phyloP scores from a whole-genome alignment of 345 rosid species.

The Raphanus raphanistrum region DNA sequence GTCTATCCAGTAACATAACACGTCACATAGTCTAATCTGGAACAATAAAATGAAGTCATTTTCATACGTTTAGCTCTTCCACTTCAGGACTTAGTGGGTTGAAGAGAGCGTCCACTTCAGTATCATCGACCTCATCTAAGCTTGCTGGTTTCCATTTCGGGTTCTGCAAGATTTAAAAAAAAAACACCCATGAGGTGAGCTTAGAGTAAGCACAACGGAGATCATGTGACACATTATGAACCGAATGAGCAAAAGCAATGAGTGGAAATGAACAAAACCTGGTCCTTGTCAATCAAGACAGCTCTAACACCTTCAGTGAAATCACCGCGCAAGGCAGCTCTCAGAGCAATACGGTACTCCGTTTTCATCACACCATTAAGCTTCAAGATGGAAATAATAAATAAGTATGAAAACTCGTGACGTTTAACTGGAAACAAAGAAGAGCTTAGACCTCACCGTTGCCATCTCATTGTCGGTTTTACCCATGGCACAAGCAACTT shows the following conservation, averaged over 20 bases:
- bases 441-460: slow-evolving; percentile 47
- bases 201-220: slow-evolving; percentile 4
- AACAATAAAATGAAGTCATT: neutral
- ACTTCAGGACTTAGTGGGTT: slow-evolving; percentile 52
- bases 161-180: slow-evolving; percentile 51
- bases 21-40: neutral
- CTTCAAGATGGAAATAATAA: slow-evolving; percentile 42
- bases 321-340: slow-evolving; percentile 67
- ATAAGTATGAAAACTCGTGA: neutral
- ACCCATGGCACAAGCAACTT: slow-evolving; percentile 67
- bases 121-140: slow-evolving; percentile 59
- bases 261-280: slow-evolving; percentile 48
- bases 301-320: slow-evolving; percentile 94
- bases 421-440: neutral
- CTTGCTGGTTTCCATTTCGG: slow-evolving; percentile 82
- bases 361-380: slow-evolving; percentile 79
- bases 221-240: neutral
- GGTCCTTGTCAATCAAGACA: slow-evolving; percentile 91
- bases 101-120: slow-evolving; percentile 70
- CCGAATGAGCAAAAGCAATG: neutral
- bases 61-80: slow-evolving; percentile 59
- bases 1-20: neutral
- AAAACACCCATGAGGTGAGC: neutral
- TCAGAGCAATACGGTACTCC: slow-evolving; percentile 81
- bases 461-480: slow-evolving; percentile 55